Evolutionary conservation across 495 filamentous ascomycete species (phyloP).

Genomic region (Chaetomium tenue): DNA sequence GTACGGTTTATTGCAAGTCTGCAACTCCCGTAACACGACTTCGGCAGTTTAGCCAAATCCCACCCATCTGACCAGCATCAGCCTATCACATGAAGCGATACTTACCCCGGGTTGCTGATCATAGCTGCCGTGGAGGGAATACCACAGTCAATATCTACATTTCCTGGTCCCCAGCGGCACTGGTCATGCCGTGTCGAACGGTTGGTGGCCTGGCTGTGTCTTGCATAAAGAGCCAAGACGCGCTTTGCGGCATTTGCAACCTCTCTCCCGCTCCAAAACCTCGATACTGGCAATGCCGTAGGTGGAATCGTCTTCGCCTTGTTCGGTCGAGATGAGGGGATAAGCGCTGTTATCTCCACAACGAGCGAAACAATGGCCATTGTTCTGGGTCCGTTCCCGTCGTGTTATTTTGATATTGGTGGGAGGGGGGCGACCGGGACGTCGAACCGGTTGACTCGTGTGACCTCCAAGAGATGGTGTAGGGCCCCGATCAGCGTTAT

Average conservation of each 20-base stretch:
- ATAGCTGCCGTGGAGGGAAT: conserved; percentile 5
- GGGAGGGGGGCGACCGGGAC: neutral
- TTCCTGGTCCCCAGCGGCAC: neutral
- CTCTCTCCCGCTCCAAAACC: neutral
- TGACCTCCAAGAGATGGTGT: neutral
- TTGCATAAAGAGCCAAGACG: conserved; percentile 12
- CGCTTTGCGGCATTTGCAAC: conserved; percentile 19
- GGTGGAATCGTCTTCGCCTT: neutral
- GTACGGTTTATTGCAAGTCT: conserved; percentile 6
- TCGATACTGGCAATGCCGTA: neutral
- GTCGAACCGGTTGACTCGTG: neutral
- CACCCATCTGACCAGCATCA: neutral
- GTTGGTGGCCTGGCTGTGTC: neutral
- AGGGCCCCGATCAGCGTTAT: neutral
- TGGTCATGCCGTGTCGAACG: neutral
- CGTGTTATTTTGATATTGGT: neutral
- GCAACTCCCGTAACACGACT: neutral
- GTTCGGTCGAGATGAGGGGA: neutral
- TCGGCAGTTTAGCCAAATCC: conserved; percentile 25
- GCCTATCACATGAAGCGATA: conserved; percentile 8
- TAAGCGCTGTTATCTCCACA: neutral
- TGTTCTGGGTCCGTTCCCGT: conserved; percentile 2
- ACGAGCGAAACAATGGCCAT: conserved; percentile 4
- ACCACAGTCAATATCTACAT: conserved; percentile 3
- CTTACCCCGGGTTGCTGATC: neutral